Conservation (phyloP, 805 yeast species). For the Barnettozyma salicaria region DNA sequence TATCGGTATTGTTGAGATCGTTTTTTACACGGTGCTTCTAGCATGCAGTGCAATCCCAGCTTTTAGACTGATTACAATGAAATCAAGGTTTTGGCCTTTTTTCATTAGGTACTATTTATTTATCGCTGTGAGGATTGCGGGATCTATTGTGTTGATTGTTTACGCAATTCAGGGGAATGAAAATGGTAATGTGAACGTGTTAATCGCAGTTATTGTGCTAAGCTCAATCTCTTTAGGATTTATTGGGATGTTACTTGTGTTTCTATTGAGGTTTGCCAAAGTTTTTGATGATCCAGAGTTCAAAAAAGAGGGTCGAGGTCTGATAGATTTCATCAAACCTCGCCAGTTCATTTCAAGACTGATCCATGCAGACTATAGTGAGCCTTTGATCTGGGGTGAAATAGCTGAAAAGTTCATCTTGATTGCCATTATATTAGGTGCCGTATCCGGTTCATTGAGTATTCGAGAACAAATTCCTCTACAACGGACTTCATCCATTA, state of each 20-base stretch:
- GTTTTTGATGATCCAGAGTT: conserved; percentile 8
- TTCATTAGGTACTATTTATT: conserved; percentile 4
- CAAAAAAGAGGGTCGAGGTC: not conserved
- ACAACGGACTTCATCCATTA: conserved; percentile 2
- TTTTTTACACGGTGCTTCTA: not conserved
- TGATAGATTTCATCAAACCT: conserved; percentile 2
- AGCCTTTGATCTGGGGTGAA: conserved; percentile 4
- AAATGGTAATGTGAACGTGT: not conserved
- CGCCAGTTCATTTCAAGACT: not conserved
- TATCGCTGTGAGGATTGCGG: conserved; percentile 2
- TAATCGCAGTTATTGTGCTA: conserved; percentile 3
- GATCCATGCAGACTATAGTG: conserved; percentile 1
- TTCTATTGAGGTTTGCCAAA: conserved; percentile 2
- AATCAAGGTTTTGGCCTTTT: conserved; percentile 4
- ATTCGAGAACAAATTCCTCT: not conserved
- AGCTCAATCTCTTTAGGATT: conserved; percentile 6
- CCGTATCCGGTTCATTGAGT: not conserved
- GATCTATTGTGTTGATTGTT: not conserved
- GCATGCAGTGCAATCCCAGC: conserved; percentile 1
- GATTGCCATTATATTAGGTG: conserved; percentile 6
- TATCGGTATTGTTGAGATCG: conserved; percentile 5
- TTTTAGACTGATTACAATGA: not conserved
- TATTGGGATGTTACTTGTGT: conserved; percentile 5
- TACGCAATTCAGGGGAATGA: conserved; percentile 3
- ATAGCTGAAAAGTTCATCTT: conserved; percentile 3